Evolutionary conservation across 163 green algal species (phyloP).

Genomic region (Volvox carteri): DNA sequence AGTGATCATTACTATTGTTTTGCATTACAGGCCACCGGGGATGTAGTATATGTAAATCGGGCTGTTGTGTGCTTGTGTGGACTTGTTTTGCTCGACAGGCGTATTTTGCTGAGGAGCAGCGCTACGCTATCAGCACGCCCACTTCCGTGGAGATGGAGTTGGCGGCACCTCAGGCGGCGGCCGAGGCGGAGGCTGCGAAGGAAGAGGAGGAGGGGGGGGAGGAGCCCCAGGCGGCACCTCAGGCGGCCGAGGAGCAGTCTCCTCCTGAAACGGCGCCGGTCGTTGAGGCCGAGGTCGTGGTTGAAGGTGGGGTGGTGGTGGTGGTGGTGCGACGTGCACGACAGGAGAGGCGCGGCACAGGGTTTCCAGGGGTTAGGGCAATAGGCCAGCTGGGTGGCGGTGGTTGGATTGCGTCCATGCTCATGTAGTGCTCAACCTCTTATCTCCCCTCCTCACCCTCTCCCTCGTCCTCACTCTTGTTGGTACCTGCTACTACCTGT

Average conservation of each 20-base stretch:
- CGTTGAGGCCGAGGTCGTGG: slow-evolving; percentile 37
- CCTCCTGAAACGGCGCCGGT: slow-evolving; percentile 11
- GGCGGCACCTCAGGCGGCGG: neutral
- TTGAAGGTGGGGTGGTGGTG: neutral
- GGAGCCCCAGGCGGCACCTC: too few relatives aligned
- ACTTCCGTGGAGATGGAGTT: neutral
- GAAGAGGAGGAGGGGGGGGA: neutral
- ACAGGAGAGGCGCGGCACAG: too few relatives aligned
- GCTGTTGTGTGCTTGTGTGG: too few relatives aligned
- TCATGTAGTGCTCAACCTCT: neutral
- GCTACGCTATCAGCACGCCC: slow-evolving; percentile 73
- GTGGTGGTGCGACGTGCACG: too few relatives aligned
- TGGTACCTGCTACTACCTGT: too few relatives aligned
- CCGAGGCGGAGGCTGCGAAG: neutral
- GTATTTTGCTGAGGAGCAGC: slow-evolving; percentile 86
- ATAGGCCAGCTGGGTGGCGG: too few relatives aligned
- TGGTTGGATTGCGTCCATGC: too few relatives aligned
- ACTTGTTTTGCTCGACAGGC: too few relatives aligned
- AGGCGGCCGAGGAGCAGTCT: neutral
- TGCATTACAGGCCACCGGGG: too few relatives aligned
- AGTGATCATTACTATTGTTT: too few relatives aligned
- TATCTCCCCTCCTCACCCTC: slow-evolving; percentile 8
- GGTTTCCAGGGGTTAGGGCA: too few relatives aligned
- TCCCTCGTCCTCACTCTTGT: neutral
- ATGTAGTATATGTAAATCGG: too few relatives aligned